Evolutionary conservation across 2,329 filamentous ascomycete species (phyloP), one percentile per base, ranked within the genome.

Genomic region (Fusarium liriodendri): DNA sequence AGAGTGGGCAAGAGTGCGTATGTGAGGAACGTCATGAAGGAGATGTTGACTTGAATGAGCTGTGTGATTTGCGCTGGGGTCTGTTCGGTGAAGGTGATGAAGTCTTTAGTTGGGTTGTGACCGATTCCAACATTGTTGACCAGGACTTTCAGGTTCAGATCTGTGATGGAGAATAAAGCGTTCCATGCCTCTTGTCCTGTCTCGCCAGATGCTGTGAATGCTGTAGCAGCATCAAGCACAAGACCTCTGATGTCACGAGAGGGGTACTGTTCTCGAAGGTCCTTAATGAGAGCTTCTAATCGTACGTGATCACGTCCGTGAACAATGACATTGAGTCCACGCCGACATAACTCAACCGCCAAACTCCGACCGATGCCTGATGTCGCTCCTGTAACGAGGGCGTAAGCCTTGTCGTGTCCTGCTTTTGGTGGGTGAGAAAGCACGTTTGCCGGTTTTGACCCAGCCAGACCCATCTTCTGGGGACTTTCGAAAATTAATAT

Each of bases 41-140:
- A 63, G 16, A 63, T 63, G 61, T 63, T 63, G 45, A 63, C 45
- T 32, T 63, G 45, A 18, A 63, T 52, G 42, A 63, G 61, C 32
- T 63, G 61, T 2, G 45, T 29, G 45, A 55, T 63, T 55, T 63
- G 45, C 45, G 20, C 25, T 5, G 45, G 61, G 6, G 61, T 64
- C 22, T 64, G 61, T 6, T 55, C 61, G 2, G 47, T 55, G 25
- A 64, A 64, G 29, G 47, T 35, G 47, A 64, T 32, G 18, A 64
- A 64, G 22, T 57, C 61, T 18, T 57, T 64, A 16, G 47, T 16
- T 10, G 47, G 61, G 32, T 64, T 40, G 27, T 57, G 47, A 2
- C 61, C 47, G 14, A 64, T 57, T 25, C 61, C 47, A 27, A 64
- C 61, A n/a, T 57, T 64, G 25, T 57, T 57, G 47, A 64, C 20